Conservation (phyloP, 345 rosid genomes). For the Corchorus olitorius region DNA sequence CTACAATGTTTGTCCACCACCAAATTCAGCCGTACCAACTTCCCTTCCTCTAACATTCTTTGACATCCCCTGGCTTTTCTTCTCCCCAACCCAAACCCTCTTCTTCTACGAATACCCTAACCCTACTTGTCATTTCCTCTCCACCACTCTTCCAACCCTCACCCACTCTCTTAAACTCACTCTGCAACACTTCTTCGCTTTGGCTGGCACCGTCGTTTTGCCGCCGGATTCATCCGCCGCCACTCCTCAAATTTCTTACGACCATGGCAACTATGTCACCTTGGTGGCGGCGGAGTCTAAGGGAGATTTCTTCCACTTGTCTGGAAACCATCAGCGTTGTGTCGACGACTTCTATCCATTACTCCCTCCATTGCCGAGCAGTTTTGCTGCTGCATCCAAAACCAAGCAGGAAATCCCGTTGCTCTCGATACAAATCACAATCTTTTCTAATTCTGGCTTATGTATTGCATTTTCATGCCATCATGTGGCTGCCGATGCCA, state of each 20-base stretch:
- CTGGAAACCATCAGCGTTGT: not conserved
- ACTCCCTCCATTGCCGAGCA: not conserved
- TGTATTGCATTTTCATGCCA: slow-evolving; percentile 43
- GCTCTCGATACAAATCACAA: slow-evolving; percentile 39
- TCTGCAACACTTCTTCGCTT: slow-evolving; percentile 44
- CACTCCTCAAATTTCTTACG: slow-evolving; percentile 25
- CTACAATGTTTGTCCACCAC: slow-evolving; percentile 25
- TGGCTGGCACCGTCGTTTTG: slow-evolving; percentile 33
- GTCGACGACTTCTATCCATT: not conserved
- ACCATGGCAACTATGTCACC: slow-evolving; percentile 20
- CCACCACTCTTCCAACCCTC: slow-evolving; percentile 39
- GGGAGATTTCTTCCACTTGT: slow-evolving; percentile 17
- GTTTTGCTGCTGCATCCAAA: too few relatives aligned
- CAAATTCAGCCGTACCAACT: slow-evolving; percentile 14
- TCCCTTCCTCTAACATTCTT: slow-evolving; percentile 41
- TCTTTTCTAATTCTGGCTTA: slow-evolving; percentile 38
- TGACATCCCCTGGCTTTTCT: slow-evolving; percentile 58
- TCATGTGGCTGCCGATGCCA: slow-evolving; percentile 48
- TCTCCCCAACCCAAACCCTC: slow-evolving; percentile 37
- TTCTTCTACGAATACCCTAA: slow-evolving; percentile 44
- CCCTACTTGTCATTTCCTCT: slow-evolving; percentile 33
- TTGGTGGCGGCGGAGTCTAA: slow-evolving; percentile 29
- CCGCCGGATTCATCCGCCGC: not conserved
- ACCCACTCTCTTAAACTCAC: slow-evolving; percentile 48
- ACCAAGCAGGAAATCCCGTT: not conserved